These are phyloP conservation scores for Licmophora abbreviata DNA, from an alignment of 108 stramenopile genomes.

Conservation along the genomic window DNA sequence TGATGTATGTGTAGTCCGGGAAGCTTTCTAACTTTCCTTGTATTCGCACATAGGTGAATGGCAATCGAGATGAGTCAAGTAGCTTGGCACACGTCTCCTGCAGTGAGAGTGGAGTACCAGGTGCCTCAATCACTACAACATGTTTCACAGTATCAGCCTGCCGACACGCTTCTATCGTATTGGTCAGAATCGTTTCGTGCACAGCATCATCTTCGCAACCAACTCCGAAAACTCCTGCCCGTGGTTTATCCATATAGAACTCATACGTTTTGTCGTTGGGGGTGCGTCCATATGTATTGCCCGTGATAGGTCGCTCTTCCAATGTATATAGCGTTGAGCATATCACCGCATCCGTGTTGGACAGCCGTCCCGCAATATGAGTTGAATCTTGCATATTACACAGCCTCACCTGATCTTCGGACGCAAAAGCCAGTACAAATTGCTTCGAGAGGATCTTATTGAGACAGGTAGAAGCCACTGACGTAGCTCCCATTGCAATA, in stretches of 20 bases:
- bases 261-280: slow-evolving; percentile 75
- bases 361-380: slow-evolving; percentile 35
- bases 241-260: slow-evolving; percentile 58
- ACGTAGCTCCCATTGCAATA: slow-evolving; percentile 54
- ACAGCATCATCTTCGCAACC: slow-evolving; percentile 21
- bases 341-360: slow-evolving; percentile 51
- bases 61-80: slow-evolving; percentile 35
- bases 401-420: slow-evolving; percentile 55
- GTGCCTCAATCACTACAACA: slow-evolving; percentile 55
- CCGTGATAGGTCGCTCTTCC: slow-evolving; percentile 48
- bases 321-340: slow-evolving; percentile 47
- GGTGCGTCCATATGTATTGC: slow-evolving; percentile 51
- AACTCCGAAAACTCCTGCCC: slow-evolving; percentile 14
- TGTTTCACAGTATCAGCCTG: slow-evolving; percentile 41
- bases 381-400: slow-evolving; percentile 41
- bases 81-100: slow-evolving; percentile 29
- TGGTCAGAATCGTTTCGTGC: slow-evolving; percentile 28
- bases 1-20: slow-evolving; percentile 47
- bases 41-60: slow-evolving; percentile 56
- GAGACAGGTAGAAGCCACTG: slow-evolving; percentile 33
- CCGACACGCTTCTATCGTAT: slow-evolving; percentile 41
- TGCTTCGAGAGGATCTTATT: slow-evolving; percentile 46
- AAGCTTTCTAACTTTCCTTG: slow-evolving; percentile 30
- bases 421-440: slow-evolving; percentile 62
- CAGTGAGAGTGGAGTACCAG: too few species aligned